phyloP scores from a whole-genome alignment of 2,329 filamentous ascomycete species.

The Pyrenophora graminea region DNA sequence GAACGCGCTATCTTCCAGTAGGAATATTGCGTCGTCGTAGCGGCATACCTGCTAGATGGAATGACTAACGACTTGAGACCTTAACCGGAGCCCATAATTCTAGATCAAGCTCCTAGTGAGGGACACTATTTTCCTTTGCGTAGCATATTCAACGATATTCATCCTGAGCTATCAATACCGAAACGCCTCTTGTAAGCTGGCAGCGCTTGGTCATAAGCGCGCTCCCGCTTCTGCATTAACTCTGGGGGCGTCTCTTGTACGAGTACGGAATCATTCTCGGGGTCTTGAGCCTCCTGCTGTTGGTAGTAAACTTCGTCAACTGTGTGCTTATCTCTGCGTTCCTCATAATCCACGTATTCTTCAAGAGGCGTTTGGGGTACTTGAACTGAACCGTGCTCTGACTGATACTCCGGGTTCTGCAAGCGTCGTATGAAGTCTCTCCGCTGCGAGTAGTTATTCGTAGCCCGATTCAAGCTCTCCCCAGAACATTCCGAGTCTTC shows the following conservation, averaged over 20 bases:
- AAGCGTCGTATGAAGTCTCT: not conserved
- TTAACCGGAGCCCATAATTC: not conserved
- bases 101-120: not conserved
- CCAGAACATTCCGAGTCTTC: not conserved
- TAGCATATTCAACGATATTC: not conserved
- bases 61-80: not conserved
- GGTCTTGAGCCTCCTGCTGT: not conserved
- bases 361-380: constrained; percentile 6
- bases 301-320: not conserved
- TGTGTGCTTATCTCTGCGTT: not conserved
- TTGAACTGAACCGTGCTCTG: not conserved
- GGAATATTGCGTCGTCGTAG: too few relatives aligned
- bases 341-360: not conserved
- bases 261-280: constrained; percentile 4
- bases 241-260: constrained; percentile 16
- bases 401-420: not conserved
- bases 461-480: constrained; percentile 5
- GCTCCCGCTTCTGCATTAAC: not conserved
- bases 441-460: constrained; percentile 1
- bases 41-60: not conserved
- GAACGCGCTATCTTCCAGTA: too few relatives aligned
- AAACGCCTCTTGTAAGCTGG: not conserved
- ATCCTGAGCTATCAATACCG: not conserved
- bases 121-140: not conserved
- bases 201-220: not conserved